Conservation (phyloP, 1,284 basidiomycete genomes). For the Trichosporon ovoides region DNA sequence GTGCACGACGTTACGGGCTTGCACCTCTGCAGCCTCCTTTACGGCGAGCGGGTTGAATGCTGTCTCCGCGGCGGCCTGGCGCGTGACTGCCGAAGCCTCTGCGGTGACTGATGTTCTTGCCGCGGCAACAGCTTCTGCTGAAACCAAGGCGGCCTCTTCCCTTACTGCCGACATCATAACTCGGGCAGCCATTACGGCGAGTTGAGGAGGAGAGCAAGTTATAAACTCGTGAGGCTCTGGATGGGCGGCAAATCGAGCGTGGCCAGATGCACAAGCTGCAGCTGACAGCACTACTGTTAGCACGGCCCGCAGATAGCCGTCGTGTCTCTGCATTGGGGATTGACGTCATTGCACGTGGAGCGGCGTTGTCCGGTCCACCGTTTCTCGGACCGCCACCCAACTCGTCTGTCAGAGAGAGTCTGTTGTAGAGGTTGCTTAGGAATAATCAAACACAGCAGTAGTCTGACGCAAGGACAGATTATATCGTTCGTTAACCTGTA, state of each 20-base stretch:
- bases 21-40: slow-evolving; percentile 33
- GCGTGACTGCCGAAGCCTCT: slow-evolving; percentile 27
- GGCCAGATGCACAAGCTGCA: background rate
- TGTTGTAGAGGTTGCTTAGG: too few species aligned
- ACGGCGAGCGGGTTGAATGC: slow-evolving; percentile 35
- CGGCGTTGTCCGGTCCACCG: background rate
- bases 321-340: background rate
- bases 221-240: background rate
- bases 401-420: too few species aligned
- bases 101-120: slow-evolving; percentile 26
- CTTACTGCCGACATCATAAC: slow-evolving; percentile 38
- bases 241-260: background rate
- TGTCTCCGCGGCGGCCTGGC: slow-evolving; percentile 22
- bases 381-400: background rate
- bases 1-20: slow-evolving; percentile 23
- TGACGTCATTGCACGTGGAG: background rate
- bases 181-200: slow-evolving; percentile 15
- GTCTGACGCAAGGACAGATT: too few species aligned
- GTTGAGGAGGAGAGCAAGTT: background rate
- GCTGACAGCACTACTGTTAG: background rate
- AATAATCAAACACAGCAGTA: too few species aligned
- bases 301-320: background rate
- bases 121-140: slow-evolving; percentile 6
- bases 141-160: slow-evolving; percentile 33
- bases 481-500: too few species aligned